A percentile compares a stretch with the other conserved stretches of the same genome.
Conservation (phyloP, 495 filamentous ascomycete species). For the Oleoguttula mirabilis region DNA sequence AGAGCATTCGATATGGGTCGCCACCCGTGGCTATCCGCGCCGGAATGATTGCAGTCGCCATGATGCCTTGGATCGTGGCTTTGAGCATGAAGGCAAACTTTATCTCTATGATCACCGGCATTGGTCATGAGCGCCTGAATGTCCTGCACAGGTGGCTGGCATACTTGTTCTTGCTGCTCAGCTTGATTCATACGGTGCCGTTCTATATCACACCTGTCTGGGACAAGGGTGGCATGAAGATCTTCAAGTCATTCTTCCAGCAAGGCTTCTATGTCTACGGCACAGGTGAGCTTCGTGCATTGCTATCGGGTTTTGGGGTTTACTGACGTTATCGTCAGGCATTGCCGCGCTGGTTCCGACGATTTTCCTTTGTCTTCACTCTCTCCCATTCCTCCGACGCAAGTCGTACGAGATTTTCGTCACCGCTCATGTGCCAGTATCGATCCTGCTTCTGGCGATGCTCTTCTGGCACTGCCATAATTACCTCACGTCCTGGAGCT, state of each 20-base stretch:
- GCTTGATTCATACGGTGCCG: constrained; percentile 70
- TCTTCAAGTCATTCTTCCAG: constrained; percentile 55
- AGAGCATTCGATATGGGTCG: constrained; percentile 71
- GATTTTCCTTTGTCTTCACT: constrained; percentile 68
- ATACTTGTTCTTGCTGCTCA: constrained; percentile 76
- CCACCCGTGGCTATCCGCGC: constrained; percentile 81
- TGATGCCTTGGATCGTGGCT: constrained; percentile 88
- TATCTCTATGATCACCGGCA: constrained; percentile 72
- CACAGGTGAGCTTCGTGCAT: constrained; percentile 38
- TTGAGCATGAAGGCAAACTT: constrained; percentile 86
- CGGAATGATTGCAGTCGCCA: constrained; percentile 86
- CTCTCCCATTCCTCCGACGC: constrained; percentile 53
- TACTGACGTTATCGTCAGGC: constrained; percentile 27
- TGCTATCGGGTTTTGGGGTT: neutral
- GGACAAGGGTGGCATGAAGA: constrained; percentile 56
- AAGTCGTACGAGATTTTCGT: constrained; percentile 76
- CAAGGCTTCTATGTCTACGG: constrained; percentile 65
- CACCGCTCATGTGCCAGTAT: constrained; percentile 65
- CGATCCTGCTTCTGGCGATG: constrained; percentile 67
- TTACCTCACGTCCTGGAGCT: constrained; percentile 82
- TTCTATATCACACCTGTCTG: constrained; percentile 83
- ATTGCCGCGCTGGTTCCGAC: constrained; percentile 77
- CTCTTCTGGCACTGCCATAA: constrained; percentile 96
- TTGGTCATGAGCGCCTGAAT: constrained; percentile 84
- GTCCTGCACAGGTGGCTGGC: constrained; percentile 87